phyloP scores from a whole-genome alignment of 176 grass and related monocot species.

The Musa beccarii region DNA sequence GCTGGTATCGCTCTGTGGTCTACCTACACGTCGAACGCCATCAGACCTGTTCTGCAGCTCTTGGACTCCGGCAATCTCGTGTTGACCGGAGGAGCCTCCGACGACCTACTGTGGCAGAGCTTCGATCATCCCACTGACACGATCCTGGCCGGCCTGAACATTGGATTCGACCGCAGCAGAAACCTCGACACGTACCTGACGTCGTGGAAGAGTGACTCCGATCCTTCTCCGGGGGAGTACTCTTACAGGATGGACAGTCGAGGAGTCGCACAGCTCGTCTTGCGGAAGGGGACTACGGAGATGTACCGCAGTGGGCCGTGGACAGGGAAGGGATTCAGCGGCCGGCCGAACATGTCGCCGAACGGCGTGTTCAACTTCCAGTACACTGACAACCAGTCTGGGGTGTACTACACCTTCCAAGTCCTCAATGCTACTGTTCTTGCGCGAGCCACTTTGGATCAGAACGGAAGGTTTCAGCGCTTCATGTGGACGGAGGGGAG shows the following conservation, averaged over 20 bases:
- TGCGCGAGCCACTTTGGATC: background rate
- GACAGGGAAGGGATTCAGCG: slow-evolving; percentile 33
- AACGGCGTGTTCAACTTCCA: slow-evolving; percentile 24
- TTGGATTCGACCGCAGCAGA: slow-evolving; percentile 22
- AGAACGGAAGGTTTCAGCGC: slow-evolving; percentile 5
- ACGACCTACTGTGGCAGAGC: slow-evolving; percentile 43
- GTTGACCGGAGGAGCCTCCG: slow-evolving; percentile 10
- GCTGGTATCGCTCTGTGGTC: background rate
- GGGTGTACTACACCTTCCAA: slow-evolving; percentile 37
- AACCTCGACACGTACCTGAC: slow-evolving; percentile 36
- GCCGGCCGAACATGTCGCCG: slow-evolving; percentile 25
- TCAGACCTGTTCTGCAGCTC: background rate
- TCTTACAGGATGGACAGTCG: slow-evolving; percentile 27
- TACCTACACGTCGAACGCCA: background rate
- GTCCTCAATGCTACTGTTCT: slow-evolving; percentile 2
- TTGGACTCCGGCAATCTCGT: slow-evolving; percentile 30
- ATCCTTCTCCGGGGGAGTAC: slow-evolving; percentile 33
- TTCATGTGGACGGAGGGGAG: slow-evolving; percentile 7
- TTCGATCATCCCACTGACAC: slow-evolving; percentile 26
- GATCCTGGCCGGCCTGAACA: slow-evolving; percentile 45
- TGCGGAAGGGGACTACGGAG: background rate
- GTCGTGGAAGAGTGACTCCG: slow-evolving; percentile 27
- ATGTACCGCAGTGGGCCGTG: slow-evolving; percentile 42
- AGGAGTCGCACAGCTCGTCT: slow-evolving; percentile 33
- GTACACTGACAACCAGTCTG: slow-evolving; percentile 6